A percentile compares a stretch with the other conserved stretches of the same genome.
phyloP scores from a whole-genome alignment of 164 flowering plant species.

The Nymphaea thermarum region DNA sequence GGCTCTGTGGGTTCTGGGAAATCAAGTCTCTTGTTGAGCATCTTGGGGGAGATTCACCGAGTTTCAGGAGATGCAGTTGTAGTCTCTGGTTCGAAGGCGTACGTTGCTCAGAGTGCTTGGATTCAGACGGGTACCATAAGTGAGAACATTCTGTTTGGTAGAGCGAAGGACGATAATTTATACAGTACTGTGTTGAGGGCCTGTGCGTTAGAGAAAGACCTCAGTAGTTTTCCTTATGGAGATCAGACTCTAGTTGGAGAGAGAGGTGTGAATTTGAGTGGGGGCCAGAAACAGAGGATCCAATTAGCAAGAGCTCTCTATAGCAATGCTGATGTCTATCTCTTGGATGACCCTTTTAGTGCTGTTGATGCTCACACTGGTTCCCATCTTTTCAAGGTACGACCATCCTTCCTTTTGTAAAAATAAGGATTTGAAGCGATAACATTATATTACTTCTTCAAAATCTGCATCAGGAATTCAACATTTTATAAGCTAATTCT shows the following conservation, averaged over 20 bases:
- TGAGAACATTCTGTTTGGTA: slow-evolving; percentile 77
- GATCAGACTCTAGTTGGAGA: slow-evolving; percentile 62
- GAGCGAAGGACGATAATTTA: slow-evolving; percentile 31
- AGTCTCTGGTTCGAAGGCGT: slow-evolving; percentile 62
- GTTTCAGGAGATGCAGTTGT: slow-evolving; percentile 34
- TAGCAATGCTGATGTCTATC: slow-evolving; percentile 53
- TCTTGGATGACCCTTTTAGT: slow-evolving; percentile 86
- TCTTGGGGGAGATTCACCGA: slow-evolving; percentile 68
- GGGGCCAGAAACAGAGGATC: slow-evolving; percentile 85
- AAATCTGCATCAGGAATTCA: too few species aligned
- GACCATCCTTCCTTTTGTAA: not conserved
- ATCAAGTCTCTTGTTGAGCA: slow-evolving; percentile 60
- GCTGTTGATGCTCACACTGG: slow-evolving; percentile 91
- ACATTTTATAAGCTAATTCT: too few species aligned
- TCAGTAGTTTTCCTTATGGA: slow-evolving; percentile 50
- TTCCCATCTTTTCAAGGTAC: slow-evolving; percentile 64
- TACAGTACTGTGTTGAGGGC: slow-evolving; percentile 52
- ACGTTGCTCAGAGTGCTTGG: slow-evolving; percentile 84
- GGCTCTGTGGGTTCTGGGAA: slow-evolving; percentile 87
- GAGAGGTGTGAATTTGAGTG: slow-evolving; percentile 74
- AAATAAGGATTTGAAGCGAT: too few species aligned
- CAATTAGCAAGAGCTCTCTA: slow-evolving; percentile 76
- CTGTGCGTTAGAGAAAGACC: slow-evolving; percentile 61
- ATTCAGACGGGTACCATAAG: slow-evolving; percentile 69
- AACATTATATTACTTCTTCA: too few species aligned